Percentiles rank a stretch among this genome's conserved stretches.
Evolutionary conservation across 345 rosid species (phyloP).

Genomic region (Limnanthes douglasii): DNA sequence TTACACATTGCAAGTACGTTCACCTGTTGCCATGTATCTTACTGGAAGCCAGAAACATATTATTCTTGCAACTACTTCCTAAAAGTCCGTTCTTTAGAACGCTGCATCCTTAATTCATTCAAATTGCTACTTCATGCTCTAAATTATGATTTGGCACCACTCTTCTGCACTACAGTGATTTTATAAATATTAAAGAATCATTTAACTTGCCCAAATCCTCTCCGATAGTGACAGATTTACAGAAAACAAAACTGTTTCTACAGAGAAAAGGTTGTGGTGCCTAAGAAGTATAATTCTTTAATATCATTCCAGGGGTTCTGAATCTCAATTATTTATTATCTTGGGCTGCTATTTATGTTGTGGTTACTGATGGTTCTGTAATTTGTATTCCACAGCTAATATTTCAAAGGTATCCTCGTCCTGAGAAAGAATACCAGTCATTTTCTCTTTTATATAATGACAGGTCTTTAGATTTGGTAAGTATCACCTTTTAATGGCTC

Average conservation of each 20-base stretch:
- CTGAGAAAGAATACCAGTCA: slow-evolving; percentile 81
- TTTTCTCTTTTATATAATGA: slow-evolving; percentile 67
- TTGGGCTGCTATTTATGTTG: not conserved
- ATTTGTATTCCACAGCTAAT: slow-evolving; percentile 29
- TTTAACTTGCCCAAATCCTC: not conserved
- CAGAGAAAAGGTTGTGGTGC: not conserved
- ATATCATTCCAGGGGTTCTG: not conserved
- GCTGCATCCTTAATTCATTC: not conserved
- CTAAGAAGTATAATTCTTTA: not conserved
- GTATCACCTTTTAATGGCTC: slow-evolving; percentile 2
- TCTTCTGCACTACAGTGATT: not conserved
- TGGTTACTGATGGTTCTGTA: not conserved
- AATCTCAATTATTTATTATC: not conserved
- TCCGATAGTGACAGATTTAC: not conserved
- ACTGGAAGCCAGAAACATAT: not conserved
- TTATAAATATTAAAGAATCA: not conserved
- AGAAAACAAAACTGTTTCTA: not conserved
- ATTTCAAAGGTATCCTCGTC: slow-evolving; percentile 71
- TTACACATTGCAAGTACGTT: not conserved
- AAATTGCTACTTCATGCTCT: not conserved
- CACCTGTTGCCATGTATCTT: not conserved
- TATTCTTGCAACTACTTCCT: not conserved
- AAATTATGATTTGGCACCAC: not conserved
- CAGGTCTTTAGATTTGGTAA: slow-evolving; percentile 64
- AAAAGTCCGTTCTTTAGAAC: not conserved